These are phyloP conservation scores for Puccinia coronata DNA, from an alignment of 1,284 basidiomycete genomes.

Conservation along the genomic window DNA sequence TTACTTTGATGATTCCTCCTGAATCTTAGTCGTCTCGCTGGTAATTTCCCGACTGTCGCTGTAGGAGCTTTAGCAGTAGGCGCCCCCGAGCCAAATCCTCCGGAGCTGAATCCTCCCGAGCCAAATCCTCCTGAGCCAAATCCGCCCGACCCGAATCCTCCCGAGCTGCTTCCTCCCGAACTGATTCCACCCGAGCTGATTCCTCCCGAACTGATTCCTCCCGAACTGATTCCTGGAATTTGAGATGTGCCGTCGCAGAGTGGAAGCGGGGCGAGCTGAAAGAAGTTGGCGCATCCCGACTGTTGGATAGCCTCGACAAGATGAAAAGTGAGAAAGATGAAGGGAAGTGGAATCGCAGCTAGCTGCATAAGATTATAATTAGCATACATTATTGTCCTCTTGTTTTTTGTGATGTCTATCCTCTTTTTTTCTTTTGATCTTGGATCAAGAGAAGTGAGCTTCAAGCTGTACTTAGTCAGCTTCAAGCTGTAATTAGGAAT, in stretches of 20 bases:
- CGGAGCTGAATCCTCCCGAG: neutral
- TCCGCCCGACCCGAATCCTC: too few relatives aligned
- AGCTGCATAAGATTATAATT: slow-evolving; percentile 10
- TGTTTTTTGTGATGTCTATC: neutral
- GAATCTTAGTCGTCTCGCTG: neutral
- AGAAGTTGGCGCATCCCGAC: slow-evolving; percentile 24
- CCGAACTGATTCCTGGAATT: slow-evolving; percentile 7
- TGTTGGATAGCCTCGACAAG: slow-evolving; percentile 2
- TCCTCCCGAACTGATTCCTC: neutral
- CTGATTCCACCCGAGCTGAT: neutral
- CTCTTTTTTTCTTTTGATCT: neutral
- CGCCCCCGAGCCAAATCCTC: neutral
- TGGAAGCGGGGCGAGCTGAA: slow-evolving; percentile 8
- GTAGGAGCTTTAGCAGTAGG: neutral
- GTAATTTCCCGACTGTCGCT: neutral
- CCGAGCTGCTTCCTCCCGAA: neutral
- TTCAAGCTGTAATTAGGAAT: too few relatives aligned
- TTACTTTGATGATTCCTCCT: neutral
- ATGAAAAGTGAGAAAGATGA: neutral
- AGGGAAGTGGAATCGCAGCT: neutral
- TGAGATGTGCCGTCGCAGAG: slow-evolving; percentile 15
- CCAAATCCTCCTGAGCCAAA: too few relatives aligned
- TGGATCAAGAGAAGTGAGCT: neutral
- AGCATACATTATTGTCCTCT: neutral
- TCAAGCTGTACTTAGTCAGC: too few relatives aligned